Evolutionary conservation across 139 green algal species (phyloP).

Genomic region (Chlamydomonas applanata): DNA sequence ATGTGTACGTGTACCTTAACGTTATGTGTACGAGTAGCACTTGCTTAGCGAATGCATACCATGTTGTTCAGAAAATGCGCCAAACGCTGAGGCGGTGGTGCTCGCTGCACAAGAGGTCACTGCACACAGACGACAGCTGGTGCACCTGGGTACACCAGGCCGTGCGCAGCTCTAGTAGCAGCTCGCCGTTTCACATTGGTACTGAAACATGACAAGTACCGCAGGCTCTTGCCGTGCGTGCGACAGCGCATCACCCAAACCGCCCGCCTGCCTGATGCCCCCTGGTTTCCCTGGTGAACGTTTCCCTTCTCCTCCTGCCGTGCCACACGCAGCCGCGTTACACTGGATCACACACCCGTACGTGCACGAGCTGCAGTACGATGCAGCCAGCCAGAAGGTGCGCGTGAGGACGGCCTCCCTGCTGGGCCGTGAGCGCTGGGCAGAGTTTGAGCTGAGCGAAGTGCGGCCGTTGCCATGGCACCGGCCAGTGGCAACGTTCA

Average conservation of each 20-base stretch:
- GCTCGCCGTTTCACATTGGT: not conserved
- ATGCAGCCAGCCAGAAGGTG: constrained; percentile 11
- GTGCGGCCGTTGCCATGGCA: constrained; percentile 43
- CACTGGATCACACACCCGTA: constrained; percentile 51
- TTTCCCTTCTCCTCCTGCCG: not conserved
- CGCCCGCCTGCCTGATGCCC: not conserved
- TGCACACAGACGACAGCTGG: too few relatives aligned
- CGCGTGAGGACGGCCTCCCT: constrained; percentile 4
- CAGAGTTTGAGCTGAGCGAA: constrained; percentile 30
- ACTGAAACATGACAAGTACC: not conserved
- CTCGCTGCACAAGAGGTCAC: too few relatives aligned
- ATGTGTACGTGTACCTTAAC: too few relatives aligned
- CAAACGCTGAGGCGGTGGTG: too few relatives aligned
- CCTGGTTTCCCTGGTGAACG: not conserved
- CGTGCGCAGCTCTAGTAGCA: not conserved
- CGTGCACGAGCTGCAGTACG: constrained; percentile 43
- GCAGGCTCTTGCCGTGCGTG: not conserved
- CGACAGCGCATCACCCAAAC: not conserved
- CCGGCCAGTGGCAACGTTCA: constrained; percentile 46
- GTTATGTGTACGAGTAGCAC: too few relatives aligned
- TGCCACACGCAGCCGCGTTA: constrained; percentile 25
- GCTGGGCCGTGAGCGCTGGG: constrained; percentile 1
- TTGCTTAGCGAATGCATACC: too few relatives aligned
- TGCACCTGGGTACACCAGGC: not conserved
- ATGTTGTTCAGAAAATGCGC: too few relatives aligned